Evolutionary conservation across 176 grass and related monocot genomes (phyloP).

Genomic region (Juncus inflexus): DNA sequence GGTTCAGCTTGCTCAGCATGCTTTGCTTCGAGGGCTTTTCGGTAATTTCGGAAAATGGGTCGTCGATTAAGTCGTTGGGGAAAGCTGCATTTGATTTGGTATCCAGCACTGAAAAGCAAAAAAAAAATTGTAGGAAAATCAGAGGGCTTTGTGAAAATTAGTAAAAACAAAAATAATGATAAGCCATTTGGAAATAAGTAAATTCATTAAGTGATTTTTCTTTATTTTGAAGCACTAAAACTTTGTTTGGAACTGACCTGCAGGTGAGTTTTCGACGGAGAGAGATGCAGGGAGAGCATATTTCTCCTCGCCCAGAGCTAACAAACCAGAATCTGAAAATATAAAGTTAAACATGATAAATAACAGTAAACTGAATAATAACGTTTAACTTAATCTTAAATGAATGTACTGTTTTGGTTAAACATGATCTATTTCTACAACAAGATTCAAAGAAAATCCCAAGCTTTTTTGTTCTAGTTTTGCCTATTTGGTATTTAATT

Average conservation of each 20-base stretch:
- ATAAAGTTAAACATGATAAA: slow-evolving; percentile 7
- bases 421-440: no score
- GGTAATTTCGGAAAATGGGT: slow-evolving; percentile 17
- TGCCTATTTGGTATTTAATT: background rate
- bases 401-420: no score
- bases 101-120: slow-evolving; percentile 5
- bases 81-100: slow-evolving; percentile 1
- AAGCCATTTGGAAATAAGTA: slow-evolving; percentile 7
- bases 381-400: no score
- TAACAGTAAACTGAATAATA: background rate
- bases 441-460: no score
- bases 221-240: background rate
- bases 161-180: slow-evolving; percentile 7
- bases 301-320: slow-evolving; percentile 27
- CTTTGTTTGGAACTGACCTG: slow-evolving; percentile 7
- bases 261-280: background rate
- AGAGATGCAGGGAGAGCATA: slow-evolving; percentile 1
- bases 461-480: no score
- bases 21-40: slow-evolving; percentile 13
- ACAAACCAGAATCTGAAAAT: slow-evolving; percentile 16
- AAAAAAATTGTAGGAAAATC: background rate
- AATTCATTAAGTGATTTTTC: background rate
- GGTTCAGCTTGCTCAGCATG: no score
- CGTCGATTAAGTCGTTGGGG: slow-evolving; percentile 10
- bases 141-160: background rate